phyloP scores from a whole-genome alignment of 1,284 basidiomycete genomes.

The Ustilago loliicola region DNA sequence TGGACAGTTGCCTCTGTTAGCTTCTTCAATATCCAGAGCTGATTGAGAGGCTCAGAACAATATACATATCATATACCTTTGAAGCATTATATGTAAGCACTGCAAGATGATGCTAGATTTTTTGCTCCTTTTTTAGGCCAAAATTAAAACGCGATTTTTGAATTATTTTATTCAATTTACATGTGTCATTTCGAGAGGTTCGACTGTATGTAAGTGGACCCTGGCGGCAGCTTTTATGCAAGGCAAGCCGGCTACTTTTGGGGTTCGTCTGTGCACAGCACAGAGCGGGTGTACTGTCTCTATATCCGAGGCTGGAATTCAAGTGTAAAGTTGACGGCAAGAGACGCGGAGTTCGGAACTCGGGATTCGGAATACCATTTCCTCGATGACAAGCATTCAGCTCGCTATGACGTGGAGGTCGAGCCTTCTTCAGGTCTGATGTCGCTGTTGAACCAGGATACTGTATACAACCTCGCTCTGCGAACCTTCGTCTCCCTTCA shows the following conservation, averaged over 20 bases:
- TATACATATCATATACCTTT: no score
- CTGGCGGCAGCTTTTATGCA: not conserved
- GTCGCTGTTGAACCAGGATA: not conserved
- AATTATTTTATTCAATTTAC: no score
- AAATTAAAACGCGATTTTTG: no score
- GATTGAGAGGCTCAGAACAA: no score
- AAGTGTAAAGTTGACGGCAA: not conserved
- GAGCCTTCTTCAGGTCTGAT: not conserved
- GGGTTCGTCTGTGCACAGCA: not conserved
- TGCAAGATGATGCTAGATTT: no score
- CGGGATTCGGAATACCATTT: slow-evolving; percentile 13
- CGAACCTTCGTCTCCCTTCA: not conserved
- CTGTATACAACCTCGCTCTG: no score
- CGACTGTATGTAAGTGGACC: not conserved
- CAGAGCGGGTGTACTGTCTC: not conserved
- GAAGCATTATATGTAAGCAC: no score
- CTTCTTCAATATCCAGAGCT: no score
- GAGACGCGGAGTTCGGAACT: not conserved
- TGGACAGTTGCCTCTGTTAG: no score
- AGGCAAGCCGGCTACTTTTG: not conserved
- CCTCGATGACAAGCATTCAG: slow-evolving; percentile 23
- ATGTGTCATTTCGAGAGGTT: not conserved
- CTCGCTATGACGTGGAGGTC: slow-evolving; percentile 43
- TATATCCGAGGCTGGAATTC: not conserved
- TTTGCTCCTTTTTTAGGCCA: no score